Conservation (phyloP, 805 yeast genomes). For the Starmerella riodocensis region DNA sequence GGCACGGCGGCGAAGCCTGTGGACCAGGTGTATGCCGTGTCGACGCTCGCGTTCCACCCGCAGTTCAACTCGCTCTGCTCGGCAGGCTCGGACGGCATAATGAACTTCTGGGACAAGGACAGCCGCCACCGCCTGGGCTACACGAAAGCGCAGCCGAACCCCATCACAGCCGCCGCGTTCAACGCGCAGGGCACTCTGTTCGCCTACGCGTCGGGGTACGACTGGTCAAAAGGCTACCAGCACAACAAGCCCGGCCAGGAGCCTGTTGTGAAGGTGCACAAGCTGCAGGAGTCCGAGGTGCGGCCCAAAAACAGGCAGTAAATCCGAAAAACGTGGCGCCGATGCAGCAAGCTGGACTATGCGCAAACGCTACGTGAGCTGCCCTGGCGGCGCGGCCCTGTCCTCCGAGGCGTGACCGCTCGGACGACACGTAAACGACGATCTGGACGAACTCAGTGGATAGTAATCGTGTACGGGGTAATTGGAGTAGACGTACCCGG, state of each 20-base stretch:
- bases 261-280: slow-evolving; percentile 65
- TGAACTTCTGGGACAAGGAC: slow-evolving; percentile 93
- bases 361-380: too few species aligned
- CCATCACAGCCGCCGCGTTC: slow-evolving; percentile 68
- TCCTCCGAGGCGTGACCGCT: too few species aligned
- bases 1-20: slow-evolving; percentile 42
- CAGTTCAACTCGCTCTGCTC: slow-evolving; percentile 81
- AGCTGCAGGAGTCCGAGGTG: slow-evolving; percentile 74
- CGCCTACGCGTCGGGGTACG: slow-evolving; percentile 87
- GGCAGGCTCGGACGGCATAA: slow-evolving; percentile 88
- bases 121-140: slow-evolving; percentile 76
- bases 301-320: slow-evolving; percentile 29
- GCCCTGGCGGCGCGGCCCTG: too few species aligned
- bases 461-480: too few species aligned
- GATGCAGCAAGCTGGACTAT: too few species aligned
- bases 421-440: too few species aligned
- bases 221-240: slow-evolving; percentile 78
- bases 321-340: too few species aligned
- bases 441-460: too few species aligned
- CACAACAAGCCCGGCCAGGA: slow-evolving; percentile 66
- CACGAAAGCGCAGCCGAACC: slow-evolving; percentile 40
- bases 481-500: too few species aligned
- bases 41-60: slow-evolving; percentile 77
- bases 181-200: slow-evolving; percentile 71
- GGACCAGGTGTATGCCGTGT: slow-evolving; percentile 62